Conservation (phyloP, 139 green algal genomes). For the Chlorella sorokiniana region DNA sequence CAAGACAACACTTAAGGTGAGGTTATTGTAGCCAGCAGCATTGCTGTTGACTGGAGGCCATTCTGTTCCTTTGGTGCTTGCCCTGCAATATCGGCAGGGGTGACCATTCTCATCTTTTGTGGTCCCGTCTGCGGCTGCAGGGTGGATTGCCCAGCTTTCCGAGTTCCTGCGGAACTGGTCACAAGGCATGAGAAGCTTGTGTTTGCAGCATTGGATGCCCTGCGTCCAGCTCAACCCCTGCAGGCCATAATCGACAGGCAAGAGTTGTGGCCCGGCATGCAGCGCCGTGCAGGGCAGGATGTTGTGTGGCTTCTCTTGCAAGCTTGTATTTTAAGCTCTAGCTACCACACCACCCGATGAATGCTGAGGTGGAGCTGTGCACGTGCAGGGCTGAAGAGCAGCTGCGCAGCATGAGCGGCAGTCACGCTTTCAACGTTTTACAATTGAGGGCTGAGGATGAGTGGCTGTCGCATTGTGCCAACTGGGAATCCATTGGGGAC, state of each 20-base stretch:
- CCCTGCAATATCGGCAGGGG: no score
- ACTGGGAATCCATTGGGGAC: background rate
- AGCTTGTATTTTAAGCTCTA: background rate
- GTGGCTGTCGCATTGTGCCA: background rate
- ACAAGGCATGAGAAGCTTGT: background rate
- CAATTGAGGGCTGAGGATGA: constrained; percentile 1
- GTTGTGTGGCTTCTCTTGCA: background rate
- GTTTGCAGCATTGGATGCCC: constrained; percentile 6
- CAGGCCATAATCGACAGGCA: background rate
- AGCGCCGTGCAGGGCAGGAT: background rate
- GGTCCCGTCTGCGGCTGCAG: background rate
- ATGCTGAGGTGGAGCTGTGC: background rate
- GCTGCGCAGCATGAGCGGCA: background rate
- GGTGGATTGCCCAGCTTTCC: constrained; percentile 12
- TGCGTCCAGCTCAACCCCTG: background rate
- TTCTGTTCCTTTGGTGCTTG: no score
- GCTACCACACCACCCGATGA: background rate
- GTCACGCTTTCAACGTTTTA: background rate
- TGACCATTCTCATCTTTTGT: no score
- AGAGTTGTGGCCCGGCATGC: background rate
- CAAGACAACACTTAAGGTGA: background rate
- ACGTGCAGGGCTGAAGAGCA: background rate
- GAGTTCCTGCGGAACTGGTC: background rate
- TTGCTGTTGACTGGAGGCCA: no score
- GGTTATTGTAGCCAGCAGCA: no score